Base-by-base conservation (phyloP, 345 rosid genomes). In the Citrus inodora region DNA sequence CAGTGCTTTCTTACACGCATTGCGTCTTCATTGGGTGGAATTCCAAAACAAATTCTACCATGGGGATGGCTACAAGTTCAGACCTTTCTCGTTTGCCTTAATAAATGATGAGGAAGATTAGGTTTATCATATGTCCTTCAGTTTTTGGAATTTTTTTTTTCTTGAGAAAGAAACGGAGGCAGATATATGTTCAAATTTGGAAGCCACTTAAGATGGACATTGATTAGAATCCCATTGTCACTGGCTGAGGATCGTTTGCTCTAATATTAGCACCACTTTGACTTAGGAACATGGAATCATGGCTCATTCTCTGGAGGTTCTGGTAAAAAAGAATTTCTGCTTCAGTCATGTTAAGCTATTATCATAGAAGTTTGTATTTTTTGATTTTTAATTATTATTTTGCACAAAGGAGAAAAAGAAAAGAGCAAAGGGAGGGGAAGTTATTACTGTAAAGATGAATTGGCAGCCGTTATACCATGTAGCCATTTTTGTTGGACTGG, bases 1-100 rank as follows among this genome's bases (percentile, higher is more conserved):
- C 61, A 94, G 99, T 65, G 98, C 99, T 37, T 95, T 95, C 86
- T 90, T 95, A 17, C 99, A 95, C 28, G 97, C 99, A 19, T 76
- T 95, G 87, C 98, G 98, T 87, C 99, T 95, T 76, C 99, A 95
- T 72, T 93, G 99, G 99, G 97, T 93, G 53, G 99, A 95, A 73
- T 95, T 91, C 80, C 96, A 92, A 86, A 88, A 83, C 33, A 95
- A 95, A 84, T 93, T 95, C 90, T 95, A 91, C 91, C 71, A 88
- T 32, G 99, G 99, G 11, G 98, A 95, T 72, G 98, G 99, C 83
- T 90, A 94, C 88, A 95, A 95, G 83, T 93, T 95, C 90, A 90
- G 60, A 83, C 98, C 98, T 53, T 91, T 95, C 85, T 87, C 95
- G 16, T 95, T 95, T 79, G 87, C 98, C 25, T 76, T 82, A 38